Percentiles rank a stretch among this genome's conserved stretches.
These are phyloP conservation scores for Stenogyne calaminthoides DNA, from an alignment of 305 asterid species.

Conservation along the genomic window DNA sequence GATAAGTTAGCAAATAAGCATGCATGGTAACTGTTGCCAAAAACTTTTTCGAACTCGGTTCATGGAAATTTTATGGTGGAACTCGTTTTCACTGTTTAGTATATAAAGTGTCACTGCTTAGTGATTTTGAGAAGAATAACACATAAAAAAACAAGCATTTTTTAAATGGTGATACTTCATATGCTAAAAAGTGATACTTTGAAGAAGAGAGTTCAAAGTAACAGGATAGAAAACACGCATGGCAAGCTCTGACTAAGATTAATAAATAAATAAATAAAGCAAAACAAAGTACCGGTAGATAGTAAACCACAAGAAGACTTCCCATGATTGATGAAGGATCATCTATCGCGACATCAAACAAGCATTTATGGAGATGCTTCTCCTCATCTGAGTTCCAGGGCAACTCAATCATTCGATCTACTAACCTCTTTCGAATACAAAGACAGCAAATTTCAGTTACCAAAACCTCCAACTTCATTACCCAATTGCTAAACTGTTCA, in stretches of 20 bases:
- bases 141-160: too few relatives aligned
- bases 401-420: conserved; percentile 87
- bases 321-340: conserved; percentile 73
- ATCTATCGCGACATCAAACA: conserved; percentile 64
- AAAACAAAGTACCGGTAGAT: conserved; percentile 69
- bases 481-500: conserved; percentile 54
- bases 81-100: too few relatives aligned
- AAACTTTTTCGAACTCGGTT: background rate
- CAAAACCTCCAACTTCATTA: conserved; percentile 73
- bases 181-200: too few relatives aligned
- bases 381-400: conserved; percentile 96
- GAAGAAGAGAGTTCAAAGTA: background rate
- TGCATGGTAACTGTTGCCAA: background rate
- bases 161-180: too few relatives aligned
- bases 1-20: background rate
- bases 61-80: too few relatives aligned
- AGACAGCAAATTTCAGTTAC: conserved; percentile 89
- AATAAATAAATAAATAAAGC: background rate
- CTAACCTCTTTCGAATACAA: conserved; percentile 75
- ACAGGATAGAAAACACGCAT: conserved; percentile 4
- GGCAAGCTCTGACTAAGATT: background rate
- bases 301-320: conserved; percentile 94
- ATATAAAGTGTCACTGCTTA: too few relatives aligned
- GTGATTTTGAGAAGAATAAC: too few relatives aligned
- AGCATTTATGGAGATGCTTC: conserved; percentile 80